Conservation (phyloP, 306 rosid species). For the Luffa acutangula region DNA sequence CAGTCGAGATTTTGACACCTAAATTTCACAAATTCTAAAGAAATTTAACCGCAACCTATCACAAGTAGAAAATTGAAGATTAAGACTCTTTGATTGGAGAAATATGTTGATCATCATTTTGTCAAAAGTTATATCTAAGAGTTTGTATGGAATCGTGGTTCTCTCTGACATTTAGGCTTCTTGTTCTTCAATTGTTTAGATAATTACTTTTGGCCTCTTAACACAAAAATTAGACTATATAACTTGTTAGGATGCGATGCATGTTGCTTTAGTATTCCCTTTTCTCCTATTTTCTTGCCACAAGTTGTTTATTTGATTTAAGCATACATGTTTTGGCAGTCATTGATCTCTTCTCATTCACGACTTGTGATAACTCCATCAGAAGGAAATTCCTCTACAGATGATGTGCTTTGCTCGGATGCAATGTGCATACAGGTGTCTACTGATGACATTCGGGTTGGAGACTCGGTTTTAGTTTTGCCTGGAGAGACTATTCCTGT, state of each 20-base stretch:
- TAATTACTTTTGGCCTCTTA: not conserved
- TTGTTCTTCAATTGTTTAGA: not conserved
- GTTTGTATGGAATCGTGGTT: not conserved
- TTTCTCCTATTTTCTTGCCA: not conserved
- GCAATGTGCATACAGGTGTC: slow-evolving; percentile 74
- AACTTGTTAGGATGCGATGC: not conserved
- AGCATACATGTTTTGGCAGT: slow-evolving; percentile 36
- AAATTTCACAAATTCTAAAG: not conserved
- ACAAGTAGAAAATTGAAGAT: not conserved
- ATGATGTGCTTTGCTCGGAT: slow-evolving; percentile 60
- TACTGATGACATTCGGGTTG: slow-evolving; percentile 88
- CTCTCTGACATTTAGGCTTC: not conserved
- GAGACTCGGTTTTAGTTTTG: slow-evolving; percentile 84
- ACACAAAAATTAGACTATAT: not conserved
- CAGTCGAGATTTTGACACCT: not conserved
- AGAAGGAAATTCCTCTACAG: slow-evolving; percentile 45
- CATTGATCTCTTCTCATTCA: slow-evolving; percentile 79
- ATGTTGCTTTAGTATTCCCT: not conserved
- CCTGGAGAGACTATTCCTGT: slow-evolving; percentile 95
- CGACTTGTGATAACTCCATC: slow-evolving; percentile 82
- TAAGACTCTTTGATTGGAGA: not conserved
- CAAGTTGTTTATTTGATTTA: not conserved
- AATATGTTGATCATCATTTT: not conserved
- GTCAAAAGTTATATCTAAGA: not conserved
- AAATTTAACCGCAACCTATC: not conserved